Evolutionary conservation across 2,329 filamentous ascomycete genomes (phyloP).

Genomic region (Fusarium sp.): DNA sequence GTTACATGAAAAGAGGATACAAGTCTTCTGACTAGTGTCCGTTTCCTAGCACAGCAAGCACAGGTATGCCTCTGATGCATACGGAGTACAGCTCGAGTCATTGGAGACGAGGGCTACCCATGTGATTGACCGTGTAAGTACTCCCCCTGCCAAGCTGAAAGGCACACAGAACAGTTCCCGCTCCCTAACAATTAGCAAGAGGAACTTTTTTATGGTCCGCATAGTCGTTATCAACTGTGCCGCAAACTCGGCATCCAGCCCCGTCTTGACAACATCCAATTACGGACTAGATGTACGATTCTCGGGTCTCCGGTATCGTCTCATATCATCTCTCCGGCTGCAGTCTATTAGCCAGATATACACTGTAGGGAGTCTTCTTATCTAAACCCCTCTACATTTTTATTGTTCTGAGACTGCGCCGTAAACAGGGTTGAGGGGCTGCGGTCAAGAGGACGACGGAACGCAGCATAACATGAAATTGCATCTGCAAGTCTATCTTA

Average conservation of each 20-base stretch:
- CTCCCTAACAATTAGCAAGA: no score
- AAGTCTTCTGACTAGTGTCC: background rate
- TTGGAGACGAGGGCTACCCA: background rate
- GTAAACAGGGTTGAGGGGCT: background rate
- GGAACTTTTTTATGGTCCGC: background rate
- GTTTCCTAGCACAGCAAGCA: background rate
- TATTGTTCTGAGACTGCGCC: background rate
- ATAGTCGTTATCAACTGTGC: background rate
- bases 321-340: no score
- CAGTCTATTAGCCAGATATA: no score
- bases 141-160: no score
- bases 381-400: background rate
- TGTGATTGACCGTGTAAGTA: no score
- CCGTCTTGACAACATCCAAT: background rate
- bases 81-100: background rate
- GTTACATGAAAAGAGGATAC: background rate
- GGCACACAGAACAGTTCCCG: no score
- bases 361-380: background rate
- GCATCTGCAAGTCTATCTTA: background rate
- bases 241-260: background rate
- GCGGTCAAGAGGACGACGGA: no score
- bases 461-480: background rate
- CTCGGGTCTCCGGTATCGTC: background rate
- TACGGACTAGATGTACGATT: background rate
- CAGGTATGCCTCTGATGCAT: background rate